Percentiles rank a stretch among this genome's conserved stretches.
phyloP scores from a whole-genome alignment of 495 filamentous ascomycete species.

The Tuber magnatum region DNA sequence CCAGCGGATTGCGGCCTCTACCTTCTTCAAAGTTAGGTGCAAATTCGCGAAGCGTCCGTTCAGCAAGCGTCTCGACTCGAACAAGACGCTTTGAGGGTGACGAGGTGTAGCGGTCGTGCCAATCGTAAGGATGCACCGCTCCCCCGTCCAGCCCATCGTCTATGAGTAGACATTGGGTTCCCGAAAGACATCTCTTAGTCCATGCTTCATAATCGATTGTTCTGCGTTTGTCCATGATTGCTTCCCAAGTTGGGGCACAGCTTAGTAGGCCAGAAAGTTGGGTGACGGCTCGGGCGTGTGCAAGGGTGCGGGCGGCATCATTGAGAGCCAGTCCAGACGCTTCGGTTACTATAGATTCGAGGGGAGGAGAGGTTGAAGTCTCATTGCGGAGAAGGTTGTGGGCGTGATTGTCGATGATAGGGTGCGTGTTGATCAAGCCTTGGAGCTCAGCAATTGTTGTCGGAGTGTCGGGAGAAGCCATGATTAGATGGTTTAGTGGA shows the following conservation, averaged over 20 bases:
- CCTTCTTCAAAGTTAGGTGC: constrained; percentile 24
- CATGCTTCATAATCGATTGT: constrained; percentile 49
- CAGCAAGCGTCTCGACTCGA: constrained; percentile 71
- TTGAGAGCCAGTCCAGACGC: constrained; percentile 61
- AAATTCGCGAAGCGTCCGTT: constrained; percentile 44
- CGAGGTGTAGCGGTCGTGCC: constrained; percentile 63
- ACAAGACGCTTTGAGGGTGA: constrained; percentile 67
- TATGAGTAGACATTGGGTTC: constrained; percentile 68
- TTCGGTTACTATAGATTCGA: constrained; percentile 64
- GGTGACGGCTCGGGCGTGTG: constrained; percentile 62
- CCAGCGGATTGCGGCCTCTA: constrained; percentile 40
- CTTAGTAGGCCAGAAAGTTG: constrained; percentile 60
- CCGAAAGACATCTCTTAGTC: constrained; percentile 58
- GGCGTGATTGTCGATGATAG: constrained; percentile 83
- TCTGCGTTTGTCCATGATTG: constrained; percentile 47
- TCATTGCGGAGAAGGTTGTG: constrained; percentile 60
- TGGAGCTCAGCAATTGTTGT: constrained; percentile 40
- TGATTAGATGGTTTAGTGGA: neutral
- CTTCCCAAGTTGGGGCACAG: constrained; percentile 55
- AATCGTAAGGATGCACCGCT: constrained; percentile 53
- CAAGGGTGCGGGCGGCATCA: constrained; percentile 53
- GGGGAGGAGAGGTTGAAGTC: constrained; percentile 40
- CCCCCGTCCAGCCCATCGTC: constrained; percentile 63
- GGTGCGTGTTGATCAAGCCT: constrained; percentile 55
- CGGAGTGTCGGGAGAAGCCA: constrained; percentile 6